Percentiles rank a stretch among this genome's conserved stretches.
Evolutionary conservation across 768 basidiomycete genomes (phyloP).

Genomic region (Pleurotus citrinopileatus): DNA sequence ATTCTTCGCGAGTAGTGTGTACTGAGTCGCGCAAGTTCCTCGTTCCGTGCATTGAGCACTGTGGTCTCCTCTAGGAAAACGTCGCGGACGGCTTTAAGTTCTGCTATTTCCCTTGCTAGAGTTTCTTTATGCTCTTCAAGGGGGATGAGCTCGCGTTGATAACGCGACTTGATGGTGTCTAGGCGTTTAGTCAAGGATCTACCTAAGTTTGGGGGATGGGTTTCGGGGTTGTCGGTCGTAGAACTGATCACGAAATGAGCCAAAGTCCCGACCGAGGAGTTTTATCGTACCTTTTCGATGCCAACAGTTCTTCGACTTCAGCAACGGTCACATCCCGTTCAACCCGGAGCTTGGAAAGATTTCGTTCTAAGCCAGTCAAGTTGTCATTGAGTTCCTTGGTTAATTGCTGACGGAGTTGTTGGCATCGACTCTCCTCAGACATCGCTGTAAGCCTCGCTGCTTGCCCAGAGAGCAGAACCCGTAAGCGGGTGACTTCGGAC

Average conservation of each 20-base stretch:
- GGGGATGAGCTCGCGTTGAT: conserved; percentile 82
- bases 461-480: conserved; percentile 86
- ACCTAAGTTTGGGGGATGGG: conserved; percentile 45
- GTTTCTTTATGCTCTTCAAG: conserved; percentile 80
- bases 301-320: conserved; percentile 88
- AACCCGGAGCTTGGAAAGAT: conserved; percentile 82
- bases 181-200: conserved; percentile 82
- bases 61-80: conserved; percentile 90
- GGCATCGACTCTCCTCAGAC: conserved; percentile 71
- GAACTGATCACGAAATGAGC: conserved; percentile 18
- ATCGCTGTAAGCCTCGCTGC: conserved; percentile 84
- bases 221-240: conserved; percentile 28
- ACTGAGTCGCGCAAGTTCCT: conserved; percentile 87
- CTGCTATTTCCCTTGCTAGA: conserved; percentile 76
- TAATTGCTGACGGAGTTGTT: conserved; percentile 76
- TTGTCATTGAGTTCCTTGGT: conserved; percentile 76
- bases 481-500: conserved; percentile 83
- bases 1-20: conserved; percentile 78
- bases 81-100: conserved; percentile 84
- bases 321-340: conserved; percentile 91
- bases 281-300: conserved; percentile 57
- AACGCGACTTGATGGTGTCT: conserved; percentile 84
- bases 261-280: conserved; percentile 5
- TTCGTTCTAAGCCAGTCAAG: conserved; percentile 76
- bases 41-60: conserved; percentile 86